Evolutionary conservation across 306 rosid species (phyloP).

Genomic region (Vigna mungo): DNA sequence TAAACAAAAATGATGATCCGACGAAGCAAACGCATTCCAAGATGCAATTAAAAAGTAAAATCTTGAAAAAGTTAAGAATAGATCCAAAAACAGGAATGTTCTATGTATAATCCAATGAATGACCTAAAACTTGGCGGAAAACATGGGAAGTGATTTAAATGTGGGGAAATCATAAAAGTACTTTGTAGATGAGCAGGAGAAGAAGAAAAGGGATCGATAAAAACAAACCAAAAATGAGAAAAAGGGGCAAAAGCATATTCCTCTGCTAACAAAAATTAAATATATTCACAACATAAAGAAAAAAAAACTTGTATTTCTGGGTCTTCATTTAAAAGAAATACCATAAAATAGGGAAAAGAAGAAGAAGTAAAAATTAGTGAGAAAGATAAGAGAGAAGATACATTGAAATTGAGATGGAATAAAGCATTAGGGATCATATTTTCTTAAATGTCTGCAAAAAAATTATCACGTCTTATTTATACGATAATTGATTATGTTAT

Average conservation of each 20-base stretch:
- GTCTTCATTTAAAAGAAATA: background rate
- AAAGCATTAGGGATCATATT: too few species aligned
- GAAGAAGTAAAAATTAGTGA: background rate
- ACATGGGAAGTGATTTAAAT: background rate
- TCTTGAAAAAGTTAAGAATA: background rate
- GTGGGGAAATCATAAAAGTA: background rate
- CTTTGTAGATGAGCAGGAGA: background rate
- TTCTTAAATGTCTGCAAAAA: too few species aligned
- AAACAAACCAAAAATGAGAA: too few species aligned
- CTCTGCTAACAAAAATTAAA: too few species aligned
- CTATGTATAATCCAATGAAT: background rate
- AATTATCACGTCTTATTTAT: too few species aligned
- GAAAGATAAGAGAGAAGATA: too few species aligned
- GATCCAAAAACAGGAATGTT: background rate
- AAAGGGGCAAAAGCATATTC: too few species aligned
- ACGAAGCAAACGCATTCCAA: background rate
- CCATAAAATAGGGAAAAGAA: background rate
- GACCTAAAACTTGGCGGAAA: background rate
- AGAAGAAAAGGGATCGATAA: background rate
- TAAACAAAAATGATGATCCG: background rate
- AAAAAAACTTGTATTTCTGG: background rate
- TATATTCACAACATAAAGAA: too few species aligned
- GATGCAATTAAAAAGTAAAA: background rate
- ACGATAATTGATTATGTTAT: too few species aligned
- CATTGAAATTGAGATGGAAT: too few species aligned